Conservation (phyloP, 805 yeast genomes). For the Schwanniomyces vanrijiae region DNA sequence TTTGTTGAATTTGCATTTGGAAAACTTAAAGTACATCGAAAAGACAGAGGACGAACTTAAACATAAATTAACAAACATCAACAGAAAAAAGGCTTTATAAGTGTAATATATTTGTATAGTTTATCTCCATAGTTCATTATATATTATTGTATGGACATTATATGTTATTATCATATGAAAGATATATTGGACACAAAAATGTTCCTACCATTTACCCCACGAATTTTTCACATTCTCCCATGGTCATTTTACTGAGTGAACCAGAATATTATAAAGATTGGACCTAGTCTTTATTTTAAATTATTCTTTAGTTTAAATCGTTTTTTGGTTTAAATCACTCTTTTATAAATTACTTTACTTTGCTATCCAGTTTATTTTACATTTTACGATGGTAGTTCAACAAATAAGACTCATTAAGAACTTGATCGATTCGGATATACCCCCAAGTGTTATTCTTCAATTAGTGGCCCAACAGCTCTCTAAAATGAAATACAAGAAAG, state of each 20-base stretch:
- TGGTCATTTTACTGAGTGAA: too few species aligned
- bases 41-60: slow-evolving; percentile 67
- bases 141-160: neutral
- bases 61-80: slow-evolving; percentile 53
- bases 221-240: neutral
- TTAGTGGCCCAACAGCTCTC: slow-evolving; percentile 34
- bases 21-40: slow-evolving; percentile 86
- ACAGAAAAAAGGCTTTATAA: slow-evolving; percentile 11
- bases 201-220: neutral
- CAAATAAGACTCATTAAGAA: slow-evolving; percentile 22
- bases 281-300: neutral
- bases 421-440: slow-evolving; percentile 39
- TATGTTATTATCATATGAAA: neutral
- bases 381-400: neutral
- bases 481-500: slow-evolving; percentile 33
- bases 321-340: too few species aligned
- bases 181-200: neutral
- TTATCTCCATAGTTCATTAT: neutral
- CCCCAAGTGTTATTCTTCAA: slow-evolving; percentile 37
- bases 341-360: too few species aligned
- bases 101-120: slow-evolving; percentile 2
- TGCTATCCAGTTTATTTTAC: too few species aligned
- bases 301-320: too few species aligned
- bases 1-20: slow-evolving; percentile 83
- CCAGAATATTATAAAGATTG: neutral